Base-by-base conservation (phyloP, 164 flowering plant species). In the Liriodendron chinense region DNA sequence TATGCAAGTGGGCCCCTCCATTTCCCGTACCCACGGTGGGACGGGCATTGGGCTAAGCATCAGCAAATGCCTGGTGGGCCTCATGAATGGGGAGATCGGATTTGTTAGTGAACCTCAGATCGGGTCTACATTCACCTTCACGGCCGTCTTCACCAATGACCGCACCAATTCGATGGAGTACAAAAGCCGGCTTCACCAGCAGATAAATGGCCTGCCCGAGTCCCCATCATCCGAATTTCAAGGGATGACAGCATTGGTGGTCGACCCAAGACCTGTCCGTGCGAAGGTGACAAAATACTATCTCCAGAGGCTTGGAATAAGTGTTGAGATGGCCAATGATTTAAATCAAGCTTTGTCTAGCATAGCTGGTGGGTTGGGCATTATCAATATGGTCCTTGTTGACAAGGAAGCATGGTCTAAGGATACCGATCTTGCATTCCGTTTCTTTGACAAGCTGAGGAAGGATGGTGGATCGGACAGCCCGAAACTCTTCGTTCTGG, bases 31-130 rank as follows among this genome's bases (percentile, higher is more conserved):
- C 20, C 90, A 89, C 76, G 99, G 98, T 20, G 99, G 99, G 56
- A 96, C 99, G 7, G 99, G 99, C 9, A 96, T 96, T 43, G 99
- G 99, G 21, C 80, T 96, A 20, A 96, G 98, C 84, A 96, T 96
- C 72, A 91, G 98, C 91, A 96, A 94, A 79, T 90, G 92, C 76
- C 78, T 96, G 83, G 99, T 96, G 74, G 87, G 87, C 43, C 91
- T 90, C 68, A 96, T 96, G 99, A 88, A 86, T 26, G 99, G 99
- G 34, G 99, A 94, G 78, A 94, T 96, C 34, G 98, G 98, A 21
- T 91, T 96, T 80, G 88, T 80, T 16, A 96, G 99, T 80, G 81
- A 79, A 62, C 96, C 97, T 13, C 80, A 87, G 57, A 72, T 90
- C 68, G 99, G 99, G 1, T 89, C 96, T 21, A 92, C 97, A 20